phyloP scores from a whole-genome alignment of 768 basidiomycete genomes.

The Kwoniella heveanensis region DNA sequence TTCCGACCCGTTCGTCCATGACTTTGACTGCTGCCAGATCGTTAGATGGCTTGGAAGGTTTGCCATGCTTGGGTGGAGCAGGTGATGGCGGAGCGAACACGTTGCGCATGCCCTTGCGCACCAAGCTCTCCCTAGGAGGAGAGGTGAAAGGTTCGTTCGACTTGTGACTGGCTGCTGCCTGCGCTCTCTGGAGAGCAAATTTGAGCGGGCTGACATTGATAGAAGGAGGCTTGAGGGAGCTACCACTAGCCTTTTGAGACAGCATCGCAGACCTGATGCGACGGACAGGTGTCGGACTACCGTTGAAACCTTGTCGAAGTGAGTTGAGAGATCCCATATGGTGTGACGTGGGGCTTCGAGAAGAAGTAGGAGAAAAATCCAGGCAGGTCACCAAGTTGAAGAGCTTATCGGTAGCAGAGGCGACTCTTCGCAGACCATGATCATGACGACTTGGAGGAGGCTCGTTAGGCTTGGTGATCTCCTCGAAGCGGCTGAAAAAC shows the following conservation, averaged over 20 bases:
- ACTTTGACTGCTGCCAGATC: slow-evolving; percentile 13
- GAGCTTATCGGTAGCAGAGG: slow-evolving; percentile 47
- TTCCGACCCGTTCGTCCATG: slow-evolving; percentile 20
- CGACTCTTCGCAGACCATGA: slow-evolving; percentile 31
- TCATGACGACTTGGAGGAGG: background rate
- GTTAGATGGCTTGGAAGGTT: background rate
- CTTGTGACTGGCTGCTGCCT: slow-evolving; percentile 20
- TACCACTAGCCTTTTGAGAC: slow-evolving; percentile 27
- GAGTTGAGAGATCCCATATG: slow-evolving; percentile 31
- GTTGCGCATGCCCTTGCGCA: slow-evolving; percentile 47
- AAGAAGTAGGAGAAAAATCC: slow-evolving; percentile 34
- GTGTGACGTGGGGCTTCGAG: slow-evolving; percentile 16
- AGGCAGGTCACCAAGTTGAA: slow-evolving; percentile 35
- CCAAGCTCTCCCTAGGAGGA: slow-evolving; percentile 32
- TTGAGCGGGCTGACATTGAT: slow-evolving; percentile 45
- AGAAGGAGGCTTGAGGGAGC: slow-evolving; percentile 26
- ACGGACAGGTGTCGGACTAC: slow-evolving; percentile 51
- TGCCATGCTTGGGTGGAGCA: slow-evolving; percentile 8
- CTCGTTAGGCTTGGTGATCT: background rate
- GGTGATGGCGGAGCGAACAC: slow-evolving; percentile 45
- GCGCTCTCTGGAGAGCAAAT: slow-evolving; percentile 44
- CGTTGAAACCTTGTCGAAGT: slow-evolving; percentile 23
- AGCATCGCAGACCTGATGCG: slow-evolving; percentile 38
- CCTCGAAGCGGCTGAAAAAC: slow-evolving; percentile 23
- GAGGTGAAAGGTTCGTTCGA: slow-evolving; percentile 1